phyloP scores from a whole-genome alignment of 148 eudicot genomes.

The Fagopyrum tataricum region DNA sequence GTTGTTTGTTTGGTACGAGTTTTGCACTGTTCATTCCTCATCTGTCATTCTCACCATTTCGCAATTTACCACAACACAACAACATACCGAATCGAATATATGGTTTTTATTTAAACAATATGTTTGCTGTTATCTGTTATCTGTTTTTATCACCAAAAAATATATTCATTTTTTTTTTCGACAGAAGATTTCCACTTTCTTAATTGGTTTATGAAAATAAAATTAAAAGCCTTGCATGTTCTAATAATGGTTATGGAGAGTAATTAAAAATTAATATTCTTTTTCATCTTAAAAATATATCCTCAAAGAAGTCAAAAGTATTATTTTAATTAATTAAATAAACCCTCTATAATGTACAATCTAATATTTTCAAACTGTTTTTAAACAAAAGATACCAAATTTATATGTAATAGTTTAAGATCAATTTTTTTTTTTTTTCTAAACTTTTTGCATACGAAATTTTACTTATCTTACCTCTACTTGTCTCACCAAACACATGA shows the following conservation, averaged over 20 bases:
- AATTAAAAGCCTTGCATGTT: too few species aligned
- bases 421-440: background rate
- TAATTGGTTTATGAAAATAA: too few species aligned
- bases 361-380: too few species aligned
- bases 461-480: background rate
- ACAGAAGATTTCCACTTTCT: too few species aligned
- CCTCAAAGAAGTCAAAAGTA: too few species aligned
- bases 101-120: background rate
- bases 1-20: background rate
- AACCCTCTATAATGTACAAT: too few species aligned
- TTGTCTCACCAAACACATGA: background rate
- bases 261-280: too few species aligned
- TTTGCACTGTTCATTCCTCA: background rate
- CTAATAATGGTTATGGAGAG: too few species aligned
- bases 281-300: too few species aligned
- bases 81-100: background rate
- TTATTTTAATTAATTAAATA: too few species aligned
- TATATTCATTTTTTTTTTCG: background rate
- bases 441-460: too few species aligned
- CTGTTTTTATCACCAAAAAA: background rate
- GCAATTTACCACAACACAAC: background rate
- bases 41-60: conserved; percentile 3
- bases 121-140: background rate
- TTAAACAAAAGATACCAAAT: too few species aligned
- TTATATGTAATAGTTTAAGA: background rate